These are phyloP conservation scores for Kluyveromyces lactis DNA, from an alignment of 805 yeast genomes.

Conservation along the genomic window DNA sequence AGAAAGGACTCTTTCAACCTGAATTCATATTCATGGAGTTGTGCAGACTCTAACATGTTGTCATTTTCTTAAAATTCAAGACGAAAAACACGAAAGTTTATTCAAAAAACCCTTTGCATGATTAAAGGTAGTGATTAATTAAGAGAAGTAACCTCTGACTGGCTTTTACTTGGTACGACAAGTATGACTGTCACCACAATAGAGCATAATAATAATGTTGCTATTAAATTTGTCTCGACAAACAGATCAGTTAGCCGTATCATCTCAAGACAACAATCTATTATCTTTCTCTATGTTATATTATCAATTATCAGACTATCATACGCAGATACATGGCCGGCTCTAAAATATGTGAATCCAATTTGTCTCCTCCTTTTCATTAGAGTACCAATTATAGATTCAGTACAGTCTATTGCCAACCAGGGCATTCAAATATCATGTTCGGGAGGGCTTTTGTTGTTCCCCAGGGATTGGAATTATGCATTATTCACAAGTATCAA, in stretches of 20 bases:
- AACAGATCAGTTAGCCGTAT: neutral
- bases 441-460: slow-evolving; percentile 16
- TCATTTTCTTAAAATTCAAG: no score
- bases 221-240: neutral
- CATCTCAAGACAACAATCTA: neutral
- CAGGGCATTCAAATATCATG: slow-evolving; percentile 22
- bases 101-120: no score
- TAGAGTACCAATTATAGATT: slow-evolving; percentile 16
- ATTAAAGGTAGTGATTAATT: no score
- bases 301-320: neutral
- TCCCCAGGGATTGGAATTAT: slow-evolving; percentile 15
- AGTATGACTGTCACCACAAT: no score
- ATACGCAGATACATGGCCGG: neutral
- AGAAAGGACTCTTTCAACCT: no score
- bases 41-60: no score
- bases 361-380: slow-evolving; percentile 1
- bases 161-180: no score
- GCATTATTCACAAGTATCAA: slow-evolving; percentile 10
- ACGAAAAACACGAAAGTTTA: no score
- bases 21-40: no score
- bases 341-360: neutral
- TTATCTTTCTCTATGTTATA: neutral
- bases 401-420: slow-evolving; percentile 16
- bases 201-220: neutral
- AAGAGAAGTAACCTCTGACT: no score